A percentile compares a stretch with the other conserved stretches of the same genome.
phyloP scores from a whole-genome alignment of 192 early-diverging fungal genomes.

The Backusella mclennaniae region DNA sequence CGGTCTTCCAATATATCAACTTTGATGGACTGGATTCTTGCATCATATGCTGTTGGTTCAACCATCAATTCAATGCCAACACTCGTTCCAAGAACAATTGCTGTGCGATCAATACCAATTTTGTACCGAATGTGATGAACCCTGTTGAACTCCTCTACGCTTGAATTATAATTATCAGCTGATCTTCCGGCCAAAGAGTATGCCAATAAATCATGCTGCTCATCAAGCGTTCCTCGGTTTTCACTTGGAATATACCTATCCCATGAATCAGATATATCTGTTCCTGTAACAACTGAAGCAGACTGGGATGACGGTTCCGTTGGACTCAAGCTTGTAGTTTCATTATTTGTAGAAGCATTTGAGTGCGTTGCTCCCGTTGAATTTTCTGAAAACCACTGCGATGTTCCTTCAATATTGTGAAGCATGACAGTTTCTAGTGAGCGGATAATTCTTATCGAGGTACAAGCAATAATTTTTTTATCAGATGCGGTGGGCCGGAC shows the following conservation, averaged over 20 bases:
- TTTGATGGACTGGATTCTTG: constrained; percentile 8
- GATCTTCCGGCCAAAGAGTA: constrained; percentile 12
- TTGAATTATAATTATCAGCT: constrained; percentile 3
- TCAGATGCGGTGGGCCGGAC: not conserved
- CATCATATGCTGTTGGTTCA: constrained; percentile 6
- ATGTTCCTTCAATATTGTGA: not conserved
- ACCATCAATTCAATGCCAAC: constrained; percentile 14
- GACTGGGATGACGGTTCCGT: not conserved
- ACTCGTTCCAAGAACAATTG: constrained; percentile 19
- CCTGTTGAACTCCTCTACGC: not conserved
- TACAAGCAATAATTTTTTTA: not conserved
- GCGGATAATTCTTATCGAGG: constrained; percentile 4
- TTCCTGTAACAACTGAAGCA: not conserved
- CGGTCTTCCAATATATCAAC: constrained; percentile 2
- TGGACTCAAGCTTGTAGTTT: not conserved
- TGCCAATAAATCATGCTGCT: constrained; percentile 17
- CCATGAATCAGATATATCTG: not conserved
- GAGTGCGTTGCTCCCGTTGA: not conserved
- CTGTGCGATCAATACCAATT: constrained; percentile 13
- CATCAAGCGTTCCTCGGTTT: constrained; percentile 10
- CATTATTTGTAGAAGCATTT: not conserved
- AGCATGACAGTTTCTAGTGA: constrained; percentile 6
- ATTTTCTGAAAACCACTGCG: not conserved
- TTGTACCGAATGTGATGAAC: constrained; percentile 6
- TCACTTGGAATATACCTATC: not conserved